Evolutionary conservation across 345 rosid genomes (phyloP), one percentile per base, ranked within the genome.

Genomic region (Euphorbia lathyris): DNA sequence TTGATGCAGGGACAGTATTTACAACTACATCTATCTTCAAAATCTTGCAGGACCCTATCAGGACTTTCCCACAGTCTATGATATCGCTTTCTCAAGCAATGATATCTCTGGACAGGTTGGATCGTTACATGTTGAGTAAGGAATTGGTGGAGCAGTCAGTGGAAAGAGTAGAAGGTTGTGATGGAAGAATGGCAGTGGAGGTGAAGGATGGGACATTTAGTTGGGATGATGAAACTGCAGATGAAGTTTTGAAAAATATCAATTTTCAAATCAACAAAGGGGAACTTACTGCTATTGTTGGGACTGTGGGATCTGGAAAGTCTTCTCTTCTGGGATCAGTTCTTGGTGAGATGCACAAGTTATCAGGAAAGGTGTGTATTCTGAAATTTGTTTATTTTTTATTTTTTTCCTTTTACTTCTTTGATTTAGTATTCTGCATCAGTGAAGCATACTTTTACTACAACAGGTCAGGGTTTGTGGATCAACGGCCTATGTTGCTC

Each of bases 301-400:
- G 97, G 61, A 91, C 90, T 0, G 98, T 94, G 47, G 98, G 98
- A 65, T 87, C 96, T 0, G 98, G 98, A 63, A 94, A 91, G 76
- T 94, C 96, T 11, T 91, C 98, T 59, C 85, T 94, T 29, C 77
- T 94, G n/a, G 90, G 91, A 48, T 87, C 96, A 25, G 43, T 91
- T 77, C 95, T 94, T 32, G 98, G 98, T 51, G 98, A 94, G 79
- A 94, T 94, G 98, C 92, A 91, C 83, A 91, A 82, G 78, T 72
- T 85, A 60, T 79, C 90, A 0, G 98, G 98, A 59, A 83, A 82
- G 87, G 97, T 90, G 64, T n/a, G 82, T 47, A 38, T 48, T 36
- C 16, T 58, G 53, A 17, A n/a, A 50, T 56, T 45, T 59, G 61
- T 29, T 45, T 57, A 34, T 60, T 29, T 32, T 25, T 36, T 60